Evolutionary conservation across 257 asterid genomes (phyloP), one percentile per base, ranked within the genome.

Genomic region (Nicotiana undulata): DNA sequence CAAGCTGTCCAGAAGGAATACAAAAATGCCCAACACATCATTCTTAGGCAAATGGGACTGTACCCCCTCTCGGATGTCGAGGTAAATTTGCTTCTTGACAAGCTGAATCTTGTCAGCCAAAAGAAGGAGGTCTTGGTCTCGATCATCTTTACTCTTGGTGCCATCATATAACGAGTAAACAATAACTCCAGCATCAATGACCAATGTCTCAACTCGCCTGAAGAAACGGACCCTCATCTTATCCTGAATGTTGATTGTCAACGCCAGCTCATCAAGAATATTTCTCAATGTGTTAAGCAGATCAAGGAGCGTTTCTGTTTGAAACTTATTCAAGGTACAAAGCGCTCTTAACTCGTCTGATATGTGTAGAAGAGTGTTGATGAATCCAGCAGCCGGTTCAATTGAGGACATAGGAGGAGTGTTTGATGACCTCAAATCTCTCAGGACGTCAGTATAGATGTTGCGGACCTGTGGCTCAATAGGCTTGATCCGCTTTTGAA

Each of bases 1-100:
- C 31, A 29, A 29, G 31, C 31, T 29, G 4, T 0, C 53, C n/a
- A 67, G 31, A 67, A 67, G 17, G 29, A 22, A n/a, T n/a, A 9
- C n/a, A 53, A 53, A 67, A 20, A 67, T 34, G 4, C 18, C 76
- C 76, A 67, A n/a, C 4, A 18, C 37, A 67, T 67, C 76, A 67
- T 67, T n/a, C 53, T 67, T 67, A n/a, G 76, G 76, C 55, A 67
- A 67, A 67, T 67, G 76, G 22, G 31, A 37, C 4, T 28, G 37
- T 37, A 67, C 31, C 76, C 55, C 34, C 53, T 67, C 76, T 67
- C 76, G 55, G 5, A 37, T 67, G 4, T 18, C n/a, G 10, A 0
- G 53, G 51, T 0, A 67, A 67, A 67, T 34, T 17, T 67, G 10
- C 2, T 3, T 67, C 37, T 67, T 67, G 29, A 67, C 55, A 0